Evolutionary conservation across 371 early-diverging fungal genomes (phyloP), one percentile per base, ranked within the genome.

Genomic region (Batkoa obscura): DNA sequence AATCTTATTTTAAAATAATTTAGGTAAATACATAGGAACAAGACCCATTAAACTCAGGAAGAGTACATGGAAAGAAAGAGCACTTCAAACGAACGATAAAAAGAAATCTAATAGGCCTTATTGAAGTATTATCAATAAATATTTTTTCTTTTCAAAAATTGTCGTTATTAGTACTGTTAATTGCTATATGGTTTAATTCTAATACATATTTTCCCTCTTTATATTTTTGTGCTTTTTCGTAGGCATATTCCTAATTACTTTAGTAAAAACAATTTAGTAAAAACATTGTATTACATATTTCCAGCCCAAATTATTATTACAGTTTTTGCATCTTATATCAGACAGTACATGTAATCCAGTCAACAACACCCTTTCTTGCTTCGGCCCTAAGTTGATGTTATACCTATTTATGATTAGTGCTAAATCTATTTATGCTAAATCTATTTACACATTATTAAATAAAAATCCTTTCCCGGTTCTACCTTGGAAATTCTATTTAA

Each of bases 11-110:
- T 33, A n/a, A n/a, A n/a, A n/a, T n/a, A 41, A 12, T 46, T 15
- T 71, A 90, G 91, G 90, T 38, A 94, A 95, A 72, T 95, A 93
- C 66, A 83, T 95, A 5, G 96, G 96, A 30, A 88, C 84, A 60
- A 68, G 94, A 56, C 96, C 96, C 8, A 84, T 93, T 58, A 93
- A 90, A 64, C 73, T 95, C 35, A 75, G 91, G 46, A 93, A 94
- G 62, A 90, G 91, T 62, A 86, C 72, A 15, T 94, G 93, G 93
- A 81, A 85, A 57, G 92, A 93, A 13, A 79, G 94, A 2, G n/a
- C n/a, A n/a, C n/a, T n/a, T n/a, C n/a, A n/a, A n/a, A n/a, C n/a
- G n/a, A n/a, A n/a, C n/a, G n/a, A n/a, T n/a, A n/a, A n/a, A n/a
- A n/a, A n/a, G n/a, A n/a, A n/a, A n/a, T n/a, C n/a, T n/a, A n/a